Evolutionary conservation across 495 filamentous ascomycete genomes (phyloP), one percentile per base, ranked within the genome.

Genomic region (Aspergillus asperescens): DNA sequence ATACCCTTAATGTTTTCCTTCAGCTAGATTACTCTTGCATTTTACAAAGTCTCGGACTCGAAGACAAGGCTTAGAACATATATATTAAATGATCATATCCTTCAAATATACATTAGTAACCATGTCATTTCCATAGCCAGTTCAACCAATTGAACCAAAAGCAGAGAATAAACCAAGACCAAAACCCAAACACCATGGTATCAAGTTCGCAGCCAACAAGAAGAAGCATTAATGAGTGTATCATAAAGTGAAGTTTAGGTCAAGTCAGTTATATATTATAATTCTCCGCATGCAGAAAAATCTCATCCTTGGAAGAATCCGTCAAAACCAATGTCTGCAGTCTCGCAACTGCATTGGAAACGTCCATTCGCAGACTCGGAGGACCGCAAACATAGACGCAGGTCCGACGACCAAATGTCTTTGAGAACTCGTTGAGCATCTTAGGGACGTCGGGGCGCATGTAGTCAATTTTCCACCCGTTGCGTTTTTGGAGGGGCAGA

Each of bases 351-450:
- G 87, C 84, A 55, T 81, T 87, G 9, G 87, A 83, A 27, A 96
- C 90, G 57, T 91, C 90, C 3, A 89, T 80, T 39, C 94, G 75
- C 90, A 97, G 94, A 43, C 77, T 71, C 18, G 88, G 85, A 23
- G 92, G 90, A 0, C 93, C 90, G 60, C 92, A 96, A 27, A 97
- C 92, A 63, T 93, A 96, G 8, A 96, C 88, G 57, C 92, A 95
- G 0, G 91, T 90, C 48, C 91, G 74, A 46, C 86, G 73, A 6
- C 92, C 92, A 47, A 94, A 87, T 28, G 80, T 84, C 34, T 85
- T 79, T 0, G 89, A 88, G 77, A 87, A 85, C 48, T 89, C 82
- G 46, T 78, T 81, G 28, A 97, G 77, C 78, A 94, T 89, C 63
- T 85, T 86, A 2, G 87, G 82, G 24, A 97, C 77, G 54, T 95